These are phyloP conservation scores for Chrysopogon serrulatus DNA, from an alignment of 176 grass and related monocot genomes.

Conservation along the genomic window DNA sequence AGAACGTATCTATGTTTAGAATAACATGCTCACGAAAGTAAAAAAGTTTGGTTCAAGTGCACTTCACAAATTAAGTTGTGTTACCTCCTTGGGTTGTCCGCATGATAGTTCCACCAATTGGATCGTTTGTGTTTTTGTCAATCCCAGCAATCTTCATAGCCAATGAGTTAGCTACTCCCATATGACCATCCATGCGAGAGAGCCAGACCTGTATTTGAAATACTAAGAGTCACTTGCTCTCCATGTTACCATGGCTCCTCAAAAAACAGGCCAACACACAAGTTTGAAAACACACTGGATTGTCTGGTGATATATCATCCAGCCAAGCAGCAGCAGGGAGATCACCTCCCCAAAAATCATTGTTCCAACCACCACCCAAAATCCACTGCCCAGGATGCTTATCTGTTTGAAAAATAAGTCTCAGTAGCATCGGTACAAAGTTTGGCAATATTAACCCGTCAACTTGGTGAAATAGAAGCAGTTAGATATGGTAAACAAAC, in stretches of 20 bases:
- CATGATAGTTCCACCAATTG: conserved; percentile 73
- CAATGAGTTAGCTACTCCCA: conserved; percentile 86
- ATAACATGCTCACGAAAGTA: background rate
- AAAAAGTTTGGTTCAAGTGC: background rate
- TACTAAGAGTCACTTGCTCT: background rate
- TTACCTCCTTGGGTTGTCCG: conserved; percentile 72
- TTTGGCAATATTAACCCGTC: background rate
- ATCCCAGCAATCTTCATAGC: conserved; percentile 78
- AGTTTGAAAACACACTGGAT: conserved; percentile 62
- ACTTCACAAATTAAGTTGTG: background rate
- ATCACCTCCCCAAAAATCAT: conserved; percentile 67
- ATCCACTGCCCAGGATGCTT: conserved; percentile 68
- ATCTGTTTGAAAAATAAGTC: conserved; percentile 31
- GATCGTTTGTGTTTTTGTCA: conserved; percentile 45
- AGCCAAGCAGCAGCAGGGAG: conserved; percentile 75
- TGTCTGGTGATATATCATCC: conserved; percentile 72
- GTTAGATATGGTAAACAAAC: background rate
- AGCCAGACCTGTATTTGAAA: conserved; percentile 71
- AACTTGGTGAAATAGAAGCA: background rate
- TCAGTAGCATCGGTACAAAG: background rate
- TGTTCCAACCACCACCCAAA: conserved; percentile 85
- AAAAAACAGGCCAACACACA: background rate
- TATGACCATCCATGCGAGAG: conserved; percentile 83
- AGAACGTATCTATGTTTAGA: background rate
- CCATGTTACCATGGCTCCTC: background rate